Percentiles rank a stretch among this genome's conserved stretches.
phyloP scores from a whole-genome alignment of 345 rosid genomes.

The Turritis glabra region DNA sequence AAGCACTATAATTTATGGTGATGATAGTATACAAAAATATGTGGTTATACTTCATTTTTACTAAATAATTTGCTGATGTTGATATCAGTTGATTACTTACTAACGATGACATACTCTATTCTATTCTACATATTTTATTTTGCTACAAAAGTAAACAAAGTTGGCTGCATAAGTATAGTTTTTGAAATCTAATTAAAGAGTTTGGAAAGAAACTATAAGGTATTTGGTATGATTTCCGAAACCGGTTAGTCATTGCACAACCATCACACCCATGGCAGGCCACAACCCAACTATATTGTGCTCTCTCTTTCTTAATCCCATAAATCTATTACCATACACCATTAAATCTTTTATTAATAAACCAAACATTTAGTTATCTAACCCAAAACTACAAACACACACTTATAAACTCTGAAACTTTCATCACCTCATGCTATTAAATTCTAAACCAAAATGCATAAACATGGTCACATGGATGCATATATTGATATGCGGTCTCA shows the following conservation, averaged over 20 bases:
- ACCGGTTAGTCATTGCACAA: not conserved
- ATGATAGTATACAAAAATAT: not conserved
- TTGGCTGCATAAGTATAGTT: not conserved
- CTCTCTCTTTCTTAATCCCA: not conserved
- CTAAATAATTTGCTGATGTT: not conserved
- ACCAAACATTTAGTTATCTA: not conserved
- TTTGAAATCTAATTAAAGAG: not conserved
- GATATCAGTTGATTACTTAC: too few species aligned
- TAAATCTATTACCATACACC: not conserved
- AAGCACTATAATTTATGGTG: too few species aligned
- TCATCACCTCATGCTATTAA: not conserved
- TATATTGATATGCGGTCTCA: not conserved
- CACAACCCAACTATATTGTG: not conserved
- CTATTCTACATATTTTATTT: not conserved
- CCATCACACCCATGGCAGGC: not conserved
- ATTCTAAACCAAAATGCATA: not conserved
- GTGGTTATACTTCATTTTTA: not conserved
- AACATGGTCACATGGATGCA: conserved; percentile 6
- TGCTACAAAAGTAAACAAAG: not conserved
- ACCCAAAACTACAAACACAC: not conserved
- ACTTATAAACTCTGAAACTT: not conserved
- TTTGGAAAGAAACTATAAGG: not conserved
- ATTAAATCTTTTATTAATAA: not conserved
- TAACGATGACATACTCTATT: not conserved
- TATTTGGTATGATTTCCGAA: not conserved